phyloP scores from a whole-genome alignment of 2,329 filamentous ascomycete species.

The Incumbomyces delicatus region DNA sequence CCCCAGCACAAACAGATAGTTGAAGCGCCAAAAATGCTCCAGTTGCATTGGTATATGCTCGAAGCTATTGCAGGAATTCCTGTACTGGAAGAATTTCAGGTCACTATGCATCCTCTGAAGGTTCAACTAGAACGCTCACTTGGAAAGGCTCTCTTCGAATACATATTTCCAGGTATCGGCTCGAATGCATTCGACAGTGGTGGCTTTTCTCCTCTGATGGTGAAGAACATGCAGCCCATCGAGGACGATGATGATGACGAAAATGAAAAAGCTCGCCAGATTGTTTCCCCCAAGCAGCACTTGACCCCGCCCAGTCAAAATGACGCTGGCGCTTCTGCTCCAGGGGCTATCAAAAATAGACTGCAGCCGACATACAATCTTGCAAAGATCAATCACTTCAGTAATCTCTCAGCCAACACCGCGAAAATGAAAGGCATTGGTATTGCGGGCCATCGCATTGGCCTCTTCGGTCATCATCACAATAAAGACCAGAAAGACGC shows the following conservation, averaged over 20 bases:
- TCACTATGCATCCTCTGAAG: constrained; percentile 84
- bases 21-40: constrained; percentile 59
- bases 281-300: constrained; percentile 17
- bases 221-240: constrained; percentile 43
- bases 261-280: constrained; percentile 37
- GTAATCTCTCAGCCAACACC: constrained; percentile 4
- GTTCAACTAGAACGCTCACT: constrained; percentile 89
- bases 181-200: constrained; percentile 40
- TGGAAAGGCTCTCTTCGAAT: constrained; percentile 88
- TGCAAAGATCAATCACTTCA: constrained; percentile 3
- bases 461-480: constrained; percentile 18
- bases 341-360: constrained; percentile 69
- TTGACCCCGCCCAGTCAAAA: constrained; percentile 19
- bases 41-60: constrained; percentile 95
- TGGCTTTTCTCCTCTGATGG: constrained; percentile 43
- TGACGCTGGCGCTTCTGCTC: constrained; percentile 47
- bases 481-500: constrained; percentile 1
- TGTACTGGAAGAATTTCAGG: constrained; percentile 93
- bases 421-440: constrained; percentile 15
- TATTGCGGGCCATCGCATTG: constrained; percentile 14
- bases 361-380: constrained; percentile 63
- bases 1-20: constrained; percentile 5
- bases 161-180: constrained; percentile 84
- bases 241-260: constrained; percentile 36
- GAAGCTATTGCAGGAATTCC: constrained; percentile 96